Evolutionary conservation across 2,329 filamentous ascomycete genomes (phyloP).

Genomic region (Calonectria montana): DNA sequence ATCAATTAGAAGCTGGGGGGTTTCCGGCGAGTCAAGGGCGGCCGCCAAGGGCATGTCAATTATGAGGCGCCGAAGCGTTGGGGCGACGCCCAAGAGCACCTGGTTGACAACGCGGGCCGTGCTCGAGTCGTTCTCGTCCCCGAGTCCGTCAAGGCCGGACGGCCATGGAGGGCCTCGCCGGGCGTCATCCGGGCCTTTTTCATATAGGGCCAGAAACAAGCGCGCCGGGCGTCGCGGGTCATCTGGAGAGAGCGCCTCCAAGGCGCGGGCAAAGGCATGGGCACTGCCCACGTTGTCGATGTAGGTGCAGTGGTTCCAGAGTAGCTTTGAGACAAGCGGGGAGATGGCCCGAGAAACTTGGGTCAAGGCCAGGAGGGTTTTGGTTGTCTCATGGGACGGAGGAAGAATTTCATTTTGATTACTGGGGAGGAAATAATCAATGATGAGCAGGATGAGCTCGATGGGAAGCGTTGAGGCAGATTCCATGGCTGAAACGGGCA

Average conservation of each 20-base stretch:
- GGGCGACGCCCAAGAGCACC: slow-evolving; percentile 1
- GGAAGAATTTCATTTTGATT: slow-evolving; percentile 18
- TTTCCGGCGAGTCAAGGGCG: neutral
- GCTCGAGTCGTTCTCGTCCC: neutral
- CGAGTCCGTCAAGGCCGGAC: neutral
- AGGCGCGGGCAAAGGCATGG: slow-evolving; percentile 6
- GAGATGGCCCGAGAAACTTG: slow-evolving; percentile 12
- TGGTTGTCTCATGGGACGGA: slow-evolving; percentile 11
- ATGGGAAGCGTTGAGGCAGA: neutral
- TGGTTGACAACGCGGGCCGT: neutral
- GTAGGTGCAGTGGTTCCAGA: slow-evolving; percentile 15
- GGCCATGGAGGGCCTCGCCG: slow-evolving; percentile 8
- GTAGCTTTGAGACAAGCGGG: slow-evolving; percentile 11
- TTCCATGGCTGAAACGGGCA: slow-evolving; percentile 2
- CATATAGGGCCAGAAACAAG: slow-evolving; percentile 15
- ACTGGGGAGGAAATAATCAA: slow-evolving; percentile 13
- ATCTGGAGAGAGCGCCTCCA: slow-evolving; percentile 6
- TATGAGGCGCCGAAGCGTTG: slow-evolving; percentile 11
- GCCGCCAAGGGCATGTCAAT: slow-evolving; percentile 17
- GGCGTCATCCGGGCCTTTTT: neutral
- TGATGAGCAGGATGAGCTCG: slow-evolving; percentile 3
- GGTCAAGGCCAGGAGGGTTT: slow-evolving; percentile 18
- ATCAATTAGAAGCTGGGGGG: neutral
- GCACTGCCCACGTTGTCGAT: slow-evolving; percentile 3
- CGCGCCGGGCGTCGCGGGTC: slow-evolving; percentile 13